Conservation (phyloP, 441 rosid genomes). For the Pelargonium cotyledonis region DNA sequence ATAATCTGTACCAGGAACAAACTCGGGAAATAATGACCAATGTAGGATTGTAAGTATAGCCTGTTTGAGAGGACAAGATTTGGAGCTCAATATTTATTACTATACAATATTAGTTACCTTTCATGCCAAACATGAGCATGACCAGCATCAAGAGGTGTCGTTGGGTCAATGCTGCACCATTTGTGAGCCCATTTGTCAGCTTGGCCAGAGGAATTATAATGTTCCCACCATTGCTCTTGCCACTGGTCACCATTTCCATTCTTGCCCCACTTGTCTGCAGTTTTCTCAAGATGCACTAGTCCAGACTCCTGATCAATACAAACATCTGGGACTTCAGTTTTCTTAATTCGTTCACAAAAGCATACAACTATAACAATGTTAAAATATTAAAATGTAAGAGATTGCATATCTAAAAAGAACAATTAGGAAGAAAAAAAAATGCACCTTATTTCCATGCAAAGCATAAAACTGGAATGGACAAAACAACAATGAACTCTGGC, state of each 20-base stretch:
- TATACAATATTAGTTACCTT: slow-evolving; percentile 41
- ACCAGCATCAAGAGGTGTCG: slow-evolving; percentile 66
- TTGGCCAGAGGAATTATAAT: slow-evolving; percentile 73
- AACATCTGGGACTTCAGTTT: slow-evolving; percentile 2
- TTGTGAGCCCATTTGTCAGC: slow-evolving; percentile 95
- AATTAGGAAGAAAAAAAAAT: too few relatives aligned
- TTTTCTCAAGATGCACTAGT: slow-evolving; percentile 70
- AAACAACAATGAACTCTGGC: too few relatives aligned
- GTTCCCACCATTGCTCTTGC: slow-evolving; percentile 96
- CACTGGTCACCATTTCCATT: slow-evolving; percentile 78
- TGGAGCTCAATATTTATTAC: not conserved
- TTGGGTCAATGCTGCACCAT: slow-evolving; percentile 91
- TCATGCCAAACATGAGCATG: slow-evolving; percentile 99
- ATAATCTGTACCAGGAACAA: too few relatives aligned
- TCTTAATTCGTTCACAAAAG: not conserved
- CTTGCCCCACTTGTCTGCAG: slow-evolving; percentile 95
- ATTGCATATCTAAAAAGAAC: too few relatives aligned
- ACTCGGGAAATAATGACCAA: too few relatives aligned
- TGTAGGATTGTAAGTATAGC: not conserved
- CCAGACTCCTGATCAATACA: slow-evolving; percentile 48
- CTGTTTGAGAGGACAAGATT: not conserved
- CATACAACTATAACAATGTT: not conserved
- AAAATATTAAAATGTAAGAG: too few relatives aligned
- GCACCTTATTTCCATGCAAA: too few relatives aligned
- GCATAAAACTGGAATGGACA: too few relatives aligned